Evolutionary conservation across 2,329 filamentous ascomycete genomes (phyloP), one percentile per base, ranked within the genome.

Genomic region (Lachnellula subtilissima): DNA sequence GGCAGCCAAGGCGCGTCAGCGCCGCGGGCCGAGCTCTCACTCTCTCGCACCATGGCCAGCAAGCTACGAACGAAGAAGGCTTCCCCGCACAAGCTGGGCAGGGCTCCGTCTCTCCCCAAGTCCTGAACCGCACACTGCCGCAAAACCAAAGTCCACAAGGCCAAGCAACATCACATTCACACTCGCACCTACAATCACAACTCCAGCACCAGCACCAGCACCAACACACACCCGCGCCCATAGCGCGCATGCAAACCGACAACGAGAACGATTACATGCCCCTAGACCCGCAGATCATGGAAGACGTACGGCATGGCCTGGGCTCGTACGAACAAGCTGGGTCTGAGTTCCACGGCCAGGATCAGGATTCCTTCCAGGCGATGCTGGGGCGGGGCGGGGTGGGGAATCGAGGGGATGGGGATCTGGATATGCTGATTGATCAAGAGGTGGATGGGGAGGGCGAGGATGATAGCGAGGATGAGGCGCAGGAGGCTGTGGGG

Each of bases 251-350:
- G 57, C 59, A 60, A 22, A 22, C 22, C 22, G 22, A 22, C 22
- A 22, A 22, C 4, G 22, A 22, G 15, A 52, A 62, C 22, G 61
- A 64, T 22, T 69, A 79, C 43, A 74, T 85, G 69, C 81, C 82
- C 2, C 75, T 43, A 15, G 83, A 86, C 57, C 82, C 83, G 2
- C 81, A 82, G 39, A 82, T 86, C 48, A 84, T 85, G 75, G 74
- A 78, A 61, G 76, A 78, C 60, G 70, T 78, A 28, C 72, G 76
- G 46, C 69, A 74, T 36, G 74, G 76, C 52, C 67, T 77, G 3
- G 62, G 61, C 2, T 49, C 49, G 6, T 65, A 63, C 36, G 60
- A 64, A 45, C 36, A 52, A 19, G 19, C 48, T 14, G 48, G 55
- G 2, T 54, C 55, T 11, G 19, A 52, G 12, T 50, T 56, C n/a